Conservation (phyloP, 805 yeast species). For the Yamadazyma kitorensis region DNA sequence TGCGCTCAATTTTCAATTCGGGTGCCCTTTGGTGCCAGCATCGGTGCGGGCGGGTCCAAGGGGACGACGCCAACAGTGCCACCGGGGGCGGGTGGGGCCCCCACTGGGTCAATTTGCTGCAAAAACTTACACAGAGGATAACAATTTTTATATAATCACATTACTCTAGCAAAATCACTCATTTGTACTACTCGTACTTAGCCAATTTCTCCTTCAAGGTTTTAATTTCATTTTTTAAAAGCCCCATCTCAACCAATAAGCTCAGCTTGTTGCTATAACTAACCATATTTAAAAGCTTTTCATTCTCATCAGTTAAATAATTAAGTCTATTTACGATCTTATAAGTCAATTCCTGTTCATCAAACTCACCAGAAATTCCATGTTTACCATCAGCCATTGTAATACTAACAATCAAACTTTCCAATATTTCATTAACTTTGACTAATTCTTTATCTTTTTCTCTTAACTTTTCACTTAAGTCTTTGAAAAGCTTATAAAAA, state of each 20-base stretch:
- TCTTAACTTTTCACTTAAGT: constrained; percentile 46
- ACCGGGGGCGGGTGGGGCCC: background rate
- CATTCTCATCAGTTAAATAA: constrained; percentile 64
- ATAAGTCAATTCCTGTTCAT: constrained; percentile 73
- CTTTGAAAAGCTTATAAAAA: constrained; percentile 44
- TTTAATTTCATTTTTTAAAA: constrained; percentile 43
- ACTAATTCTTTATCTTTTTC: constrained; percentile 50
- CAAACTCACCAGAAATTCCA: constrained; percentile 46
- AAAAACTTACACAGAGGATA: no score
- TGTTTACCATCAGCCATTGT: no score
- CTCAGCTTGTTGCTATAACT: constrained; percentile 77
- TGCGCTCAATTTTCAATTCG: background rate
- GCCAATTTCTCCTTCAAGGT: constrained; percentile 8
- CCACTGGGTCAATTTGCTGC: no score
- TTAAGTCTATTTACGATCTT: constrained; percentile 62
- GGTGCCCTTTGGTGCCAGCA: no score
- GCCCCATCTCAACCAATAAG: constrained; percentile 62
- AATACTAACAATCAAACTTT: constrained; percentile 45
- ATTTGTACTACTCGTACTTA: constrained; percentile 2
- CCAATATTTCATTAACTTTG: constrained; percentile 62
- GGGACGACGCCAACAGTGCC: no score
- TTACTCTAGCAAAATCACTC: background rate
- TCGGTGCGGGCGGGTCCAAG: no score
- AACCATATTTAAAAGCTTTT: constrained; percentile 63
- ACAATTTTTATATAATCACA: no score